phyloP scores from a whole-genome alignment of 75 land plant species.

The Adiantum capillusveneris region DNA sequence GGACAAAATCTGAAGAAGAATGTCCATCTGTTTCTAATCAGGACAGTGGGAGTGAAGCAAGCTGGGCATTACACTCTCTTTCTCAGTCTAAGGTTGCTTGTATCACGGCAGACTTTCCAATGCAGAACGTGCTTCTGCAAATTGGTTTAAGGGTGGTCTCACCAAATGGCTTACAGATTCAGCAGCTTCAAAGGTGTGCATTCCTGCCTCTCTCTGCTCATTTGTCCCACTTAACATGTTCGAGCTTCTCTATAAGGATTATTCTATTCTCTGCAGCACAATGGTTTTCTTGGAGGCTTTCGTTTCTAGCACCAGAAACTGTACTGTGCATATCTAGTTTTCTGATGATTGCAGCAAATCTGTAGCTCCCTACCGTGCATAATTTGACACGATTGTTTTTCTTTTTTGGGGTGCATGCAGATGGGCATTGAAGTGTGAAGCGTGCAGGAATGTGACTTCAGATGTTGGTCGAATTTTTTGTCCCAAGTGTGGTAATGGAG shows the following conservation, averaged over 20 bases:
- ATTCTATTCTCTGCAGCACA: too few species aligned
- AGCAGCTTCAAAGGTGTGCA: conserved; percentile 79
- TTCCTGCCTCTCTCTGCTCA: too few species aligned
- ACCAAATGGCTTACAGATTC: conserved; percentile 81
- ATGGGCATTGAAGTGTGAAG: conserved; percentile 92
- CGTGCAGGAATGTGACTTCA: conserved; percentile 67
- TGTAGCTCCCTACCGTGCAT: too few species aligned
- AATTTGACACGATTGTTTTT: background rate
- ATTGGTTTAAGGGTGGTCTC: conserved; percentile 85
- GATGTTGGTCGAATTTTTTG: conserved; percentile 89
- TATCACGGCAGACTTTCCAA: conserved; percentile 90
- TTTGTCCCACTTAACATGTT: too few species aligned
- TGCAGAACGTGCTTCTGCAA: conserved; percentile 96
- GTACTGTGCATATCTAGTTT: too few species aligned
- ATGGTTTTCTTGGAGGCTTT: too few species aligned
- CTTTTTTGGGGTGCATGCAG: conserved; percentile 23
- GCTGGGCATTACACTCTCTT: conserved; percentile 53
- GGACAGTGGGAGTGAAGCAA: conserved; percentile 56
- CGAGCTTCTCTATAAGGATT: too few species aligned
- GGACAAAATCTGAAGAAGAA: conserved; percentile 9
- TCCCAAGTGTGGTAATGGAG: conserved; percentile 93
- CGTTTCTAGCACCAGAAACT: too few species aligned
- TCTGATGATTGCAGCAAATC: too few species aligned
- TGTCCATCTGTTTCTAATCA: conserved; percentile 11
- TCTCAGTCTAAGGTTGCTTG: conserved; percentile 88